A percentile compares a stretch with the other conserved stretches of the same genome.
Conservation (phyloP, 345 rosid species). For the Dipteronia sinensis region DNA sequence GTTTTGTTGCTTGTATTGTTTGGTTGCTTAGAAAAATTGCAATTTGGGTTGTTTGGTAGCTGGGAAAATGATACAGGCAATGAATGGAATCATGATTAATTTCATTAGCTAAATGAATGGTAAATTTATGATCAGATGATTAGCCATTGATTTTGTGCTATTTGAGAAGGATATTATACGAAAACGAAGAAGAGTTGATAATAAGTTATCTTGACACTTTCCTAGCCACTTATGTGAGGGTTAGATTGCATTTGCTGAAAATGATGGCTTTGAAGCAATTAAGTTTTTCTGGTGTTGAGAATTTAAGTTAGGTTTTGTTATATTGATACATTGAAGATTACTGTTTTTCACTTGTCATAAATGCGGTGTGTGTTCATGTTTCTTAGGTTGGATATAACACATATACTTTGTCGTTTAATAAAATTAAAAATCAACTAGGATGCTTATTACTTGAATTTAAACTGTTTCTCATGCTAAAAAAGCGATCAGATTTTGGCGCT, state of each 20-base stretch:
- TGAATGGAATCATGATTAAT: slow-evolving; percentile 13
- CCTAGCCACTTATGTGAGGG: background rate
- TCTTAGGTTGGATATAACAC: background rate
- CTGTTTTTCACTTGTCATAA: background rate
- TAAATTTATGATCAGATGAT: background rate
- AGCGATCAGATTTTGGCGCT: background rate
- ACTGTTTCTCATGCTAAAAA: background rate
- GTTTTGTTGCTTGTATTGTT: background rate
- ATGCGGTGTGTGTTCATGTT: background rate
- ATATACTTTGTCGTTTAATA: background rate
- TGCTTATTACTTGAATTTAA: background rate
- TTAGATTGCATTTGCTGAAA: slow-evolving; percentile 3
- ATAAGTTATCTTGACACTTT: background rate
- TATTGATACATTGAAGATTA: background rate
- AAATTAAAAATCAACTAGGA: background rate
- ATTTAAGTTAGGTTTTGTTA: slow-evolving; percentile 6
- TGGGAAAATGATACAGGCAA: slow-evolving; percentile 16
- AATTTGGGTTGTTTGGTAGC: slow-evolving; percentile 19
- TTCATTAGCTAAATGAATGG: background rate
- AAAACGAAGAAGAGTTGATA: background rate
- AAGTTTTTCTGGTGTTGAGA: background rate
- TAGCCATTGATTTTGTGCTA: background rate
- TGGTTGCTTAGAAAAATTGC: slow-evolving; percentile 18
- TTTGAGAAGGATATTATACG: background rate
- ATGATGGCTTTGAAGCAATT: background rate